Conservation (phyloP, 495 filamentous ascomycete genomes). For the Penicillium pancosmium region DNA sequence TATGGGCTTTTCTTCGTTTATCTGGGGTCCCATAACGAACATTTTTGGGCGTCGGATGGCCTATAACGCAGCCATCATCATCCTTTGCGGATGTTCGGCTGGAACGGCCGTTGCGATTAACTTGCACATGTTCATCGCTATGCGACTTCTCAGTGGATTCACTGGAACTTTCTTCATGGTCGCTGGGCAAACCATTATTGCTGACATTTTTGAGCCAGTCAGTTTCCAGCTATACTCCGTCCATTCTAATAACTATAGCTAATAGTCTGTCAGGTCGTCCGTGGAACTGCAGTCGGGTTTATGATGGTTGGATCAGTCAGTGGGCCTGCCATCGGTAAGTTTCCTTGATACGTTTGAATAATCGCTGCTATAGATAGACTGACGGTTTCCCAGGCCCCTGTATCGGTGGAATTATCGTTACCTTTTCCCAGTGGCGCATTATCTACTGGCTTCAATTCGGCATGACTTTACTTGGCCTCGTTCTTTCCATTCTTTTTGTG, state of each 20-base stretch:
- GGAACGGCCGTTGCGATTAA: conserved; percentile 37
- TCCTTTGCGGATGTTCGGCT: conserved; percentile 39
- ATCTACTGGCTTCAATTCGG: conserved; percentile 63
- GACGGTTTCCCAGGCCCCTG: conserved; percentile 39
- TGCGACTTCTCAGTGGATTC: conserved; percentile 44
- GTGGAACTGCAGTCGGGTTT: conserved; percentile 58
- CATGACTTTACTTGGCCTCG: conserved; percentile 46
- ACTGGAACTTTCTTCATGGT: conserved; percentile 53
- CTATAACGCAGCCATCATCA: conserved; percentile 42
- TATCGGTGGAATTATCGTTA: conserved; percentile 57
- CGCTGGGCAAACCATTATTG: conserved; percentile 48
- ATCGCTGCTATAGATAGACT: neutral
- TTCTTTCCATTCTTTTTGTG: conserved; percentile 42
- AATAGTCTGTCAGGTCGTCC: conserved; percentile 41
- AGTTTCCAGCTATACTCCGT: conserved; percentile 3
- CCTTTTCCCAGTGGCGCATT: conserved; percentile 55
- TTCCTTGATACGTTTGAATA: neutral
- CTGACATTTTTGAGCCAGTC: conserved; percentile 52
- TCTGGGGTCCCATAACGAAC: conserved; percentile 54
- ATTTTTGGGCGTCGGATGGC: conserved; percentile 37
- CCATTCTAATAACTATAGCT: conserved; percentile 7
- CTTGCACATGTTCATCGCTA: conserved; percentile 45
- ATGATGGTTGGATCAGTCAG: conserved; percentile 57
- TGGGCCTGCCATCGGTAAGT: conserved; percentile 58
- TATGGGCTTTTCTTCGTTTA: conserved; percentile 57